Evolutionary conservation across 202 grass and related monocot genomes (phyloP).

Genomic region (Hordeum pubiflorum): DNA sequence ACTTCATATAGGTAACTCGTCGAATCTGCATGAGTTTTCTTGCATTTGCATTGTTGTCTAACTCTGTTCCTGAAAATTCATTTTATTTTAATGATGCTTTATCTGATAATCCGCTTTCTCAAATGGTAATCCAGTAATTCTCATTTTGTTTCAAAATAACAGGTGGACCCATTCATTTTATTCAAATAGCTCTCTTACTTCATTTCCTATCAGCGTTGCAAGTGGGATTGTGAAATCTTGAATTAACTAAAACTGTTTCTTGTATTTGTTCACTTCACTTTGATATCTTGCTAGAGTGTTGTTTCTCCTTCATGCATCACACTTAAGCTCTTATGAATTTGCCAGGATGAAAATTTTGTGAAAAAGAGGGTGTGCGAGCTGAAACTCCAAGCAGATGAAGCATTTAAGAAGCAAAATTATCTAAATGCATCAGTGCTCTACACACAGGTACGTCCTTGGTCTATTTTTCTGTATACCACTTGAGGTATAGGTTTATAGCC

Average conservation of each 20-base stretch:
- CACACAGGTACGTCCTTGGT: conserved; percentile 12
- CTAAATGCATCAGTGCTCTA: conserved; percentile 18
- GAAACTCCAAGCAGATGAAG: conserved; percentile 15
- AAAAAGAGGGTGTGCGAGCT: conserved; percentile 3
- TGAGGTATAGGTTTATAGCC: neutral
- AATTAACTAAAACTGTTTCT: neutral
- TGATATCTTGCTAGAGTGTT: neutral
- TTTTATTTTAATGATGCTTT: neutral
- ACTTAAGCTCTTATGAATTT: neutral
- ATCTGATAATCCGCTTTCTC: neutral
- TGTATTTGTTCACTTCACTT: neutral
- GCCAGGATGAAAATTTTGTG: conserved; percentile 21
- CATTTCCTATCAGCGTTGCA: neutral
- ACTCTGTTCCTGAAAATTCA: neutral
- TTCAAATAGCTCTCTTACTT: neutral
- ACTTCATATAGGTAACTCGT: too few species aligned
- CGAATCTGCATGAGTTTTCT: neutral
- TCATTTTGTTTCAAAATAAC: neutral
- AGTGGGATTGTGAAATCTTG: neutral
- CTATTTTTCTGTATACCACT: neutral
- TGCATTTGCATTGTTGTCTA: neutral
- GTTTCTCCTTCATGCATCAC: neutral
- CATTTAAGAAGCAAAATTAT: conserved; percentile 23
- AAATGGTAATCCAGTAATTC: neutral
- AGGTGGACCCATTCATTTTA: neutral